phyloP scores from a whole-genome alignment of 2,329 filamentous ascomycete species.

The Colletotrichum coccodes region DNA sequence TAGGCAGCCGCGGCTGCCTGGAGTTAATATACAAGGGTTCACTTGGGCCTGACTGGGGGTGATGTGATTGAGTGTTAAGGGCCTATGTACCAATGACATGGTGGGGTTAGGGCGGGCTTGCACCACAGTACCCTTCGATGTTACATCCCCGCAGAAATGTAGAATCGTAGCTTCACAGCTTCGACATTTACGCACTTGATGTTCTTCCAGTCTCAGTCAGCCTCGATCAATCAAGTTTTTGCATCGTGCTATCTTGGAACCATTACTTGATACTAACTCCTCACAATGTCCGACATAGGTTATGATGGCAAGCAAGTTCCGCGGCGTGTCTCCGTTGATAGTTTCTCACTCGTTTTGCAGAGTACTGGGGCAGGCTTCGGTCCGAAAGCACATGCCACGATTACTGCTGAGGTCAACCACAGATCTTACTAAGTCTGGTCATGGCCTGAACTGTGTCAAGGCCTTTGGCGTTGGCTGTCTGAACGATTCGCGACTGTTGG shows the following conservation, averaged over 20 bases:
- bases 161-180: no score
- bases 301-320: no score
- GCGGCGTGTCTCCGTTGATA: not conserved
- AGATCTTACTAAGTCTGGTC: not conserved
- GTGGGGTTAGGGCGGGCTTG: no score
- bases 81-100: not conserved
- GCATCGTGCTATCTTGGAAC: no score
- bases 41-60: not conserved
- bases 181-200: no score
- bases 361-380: not conserved
- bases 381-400: not conserved
- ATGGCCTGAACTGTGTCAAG: slow-evolving; percentile 5
- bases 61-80: not conserved
- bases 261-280: no score
- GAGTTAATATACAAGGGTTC: not conserved
- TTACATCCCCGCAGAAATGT: no score
- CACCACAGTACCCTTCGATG: no score
- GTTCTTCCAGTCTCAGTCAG: no score
- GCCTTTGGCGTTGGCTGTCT: not conserved
- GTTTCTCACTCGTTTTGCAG: not conserved
- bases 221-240: no score
- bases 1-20: not conserved
- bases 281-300: no score
- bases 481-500: not conserved
- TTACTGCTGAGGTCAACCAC: not conserved